Evolutionary conservation across 331 rosid genomes (phyloP), one percentile per base, ranked within the genome.

Genomic region (Malus hybrid): DNA sequence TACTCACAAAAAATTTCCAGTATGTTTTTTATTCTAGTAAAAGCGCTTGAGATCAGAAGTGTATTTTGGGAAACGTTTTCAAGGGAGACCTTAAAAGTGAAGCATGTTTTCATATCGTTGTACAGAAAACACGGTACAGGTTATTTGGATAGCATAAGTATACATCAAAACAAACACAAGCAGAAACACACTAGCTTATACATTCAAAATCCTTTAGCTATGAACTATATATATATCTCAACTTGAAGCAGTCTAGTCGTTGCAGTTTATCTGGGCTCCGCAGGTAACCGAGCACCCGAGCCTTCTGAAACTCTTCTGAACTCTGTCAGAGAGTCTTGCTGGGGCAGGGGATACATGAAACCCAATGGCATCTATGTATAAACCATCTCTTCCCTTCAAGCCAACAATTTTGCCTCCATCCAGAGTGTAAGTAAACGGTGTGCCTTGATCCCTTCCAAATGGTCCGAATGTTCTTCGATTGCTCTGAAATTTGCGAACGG

Each of bases 371-470:
- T 91, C 97, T 58, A 91, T 57, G 70, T 79, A 83, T 86, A 80
- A 83, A 60, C 84, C 89, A 39, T 78, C 0, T 68, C 82, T 28
- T 3, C 97, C 97, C 63, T 79, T 84, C 15, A 91, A 79, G 7
- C 93, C 90, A 16, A 89, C 92, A 60, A 89, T 86, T 26, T 66
- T 60, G 22, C 89, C 87, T 76, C 92, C 92, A 22, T 91, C 86
- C 53, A 81, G 63, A 20, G 87, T 70, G 63, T 82, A 86, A 14
- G 81, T 82, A 74, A 89, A 91, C 3, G 90, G 92, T 5, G 86
- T 87, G 70, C 93, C 93, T 78, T 85, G 87, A 81, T 87, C 87
- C 22, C 78, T 61, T 30, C 96, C 93, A 24, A 70, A 89, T 5
- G 96, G 88, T 53, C 92, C 93, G 65, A 84, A 88, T 4, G 74